Evolutionary conservation across 495 filamentous ascomycete genomes (phyloP).

Genomic region (Massariosphaeria phaeospora): DNA sequence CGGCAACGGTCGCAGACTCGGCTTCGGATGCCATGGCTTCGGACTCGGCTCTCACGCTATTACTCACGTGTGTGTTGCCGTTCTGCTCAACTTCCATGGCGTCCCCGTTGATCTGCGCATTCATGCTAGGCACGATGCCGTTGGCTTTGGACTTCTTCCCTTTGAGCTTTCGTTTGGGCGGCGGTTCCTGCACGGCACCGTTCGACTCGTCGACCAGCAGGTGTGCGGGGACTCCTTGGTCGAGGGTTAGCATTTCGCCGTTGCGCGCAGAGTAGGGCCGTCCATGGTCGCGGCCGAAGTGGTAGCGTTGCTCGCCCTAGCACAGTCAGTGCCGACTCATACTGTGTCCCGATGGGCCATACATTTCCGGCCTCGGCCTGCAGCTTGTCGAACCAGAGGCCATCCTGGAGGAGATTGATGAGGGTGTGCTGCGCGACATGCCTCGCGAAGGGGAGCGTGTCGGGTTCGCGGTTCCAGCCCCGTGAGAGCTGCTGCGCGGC

Average conservation of each 20-base stretch:
- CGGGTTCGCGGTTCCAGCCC: slow-evolving; percentile 41
- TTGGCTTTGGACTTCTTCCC: slow-evolving; percentile 29
- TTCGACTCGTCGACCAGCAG: slow-evolving; percentile 24
- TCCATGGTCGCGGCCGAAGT: slow-evolving; percentile 33
- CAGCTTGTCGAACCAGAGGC: slow-evolving; percentile 39
- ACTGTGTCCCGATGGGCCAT: neutral
- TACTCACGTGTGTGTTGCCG: slow-evolving; percentile 22
- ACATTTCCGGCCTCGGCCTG: slow-evolving; percentile 21
- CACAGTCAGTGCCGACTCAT: neutral
- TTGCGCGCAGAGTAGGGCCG: slow-evolving; percentile 23
- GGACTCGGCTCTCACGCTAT: slow-evolving; percentile 26
- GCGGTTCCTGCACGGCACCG: slow-evolving; percentile 18
- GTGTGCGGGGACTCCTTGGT: slow-evolving; percentile 21
- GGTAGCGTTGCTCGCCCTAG: slow-evolving; percentile 24
- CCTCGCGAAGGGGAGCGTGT: slow-evolving; percentile 39
- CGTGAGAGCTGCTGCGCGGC: slow-evolving; percentile 34
- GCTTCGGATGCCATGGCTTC: slow-evolving; percentile 32
- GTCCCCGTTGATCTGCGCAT: slow-evolving; percentile 33
- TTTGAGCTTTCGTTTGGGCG: slow-evolving; percentile 26
- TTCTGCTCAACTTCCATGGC: slow-evolving; percentile 39
- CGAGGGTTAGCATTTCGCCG: slow-evolving; percentile 17
- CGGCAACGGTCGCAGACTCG: slow-evolving; percentile 31
- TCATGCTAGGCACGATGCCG: slow-evolving; percentile 27
- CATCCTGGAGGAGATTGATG: slow-evolving; percentile 39
- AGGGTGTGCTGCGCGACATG: slow-evolving; percentile 35